phyloP scores from a whole-genome alignment of 768 basidiomycete species.

The Rickenella mellea region DNA sequence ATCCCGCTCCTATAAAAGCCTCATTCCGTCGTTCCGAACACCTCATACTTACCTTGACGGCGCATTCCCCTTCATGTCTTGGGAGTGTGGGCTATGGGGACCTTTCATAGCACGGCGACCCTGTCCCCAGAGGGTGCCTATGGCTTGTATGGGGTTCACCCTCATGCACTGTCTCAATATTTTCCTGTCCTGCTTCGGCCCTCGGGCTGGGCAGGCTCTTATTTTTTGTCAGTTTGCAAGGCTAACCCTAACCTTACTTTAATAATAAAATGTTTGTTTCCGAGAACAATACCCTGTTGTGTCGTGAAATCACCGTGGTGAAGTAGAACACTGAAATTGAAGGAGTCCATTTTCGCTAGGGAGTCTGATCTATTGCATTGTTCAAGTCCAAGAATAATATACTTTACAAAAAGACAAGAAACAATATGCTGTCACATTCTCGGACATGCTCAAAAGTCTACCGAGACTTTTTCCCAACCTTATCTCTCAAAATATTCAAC shows the following conservation, averaged over 20 bases:
- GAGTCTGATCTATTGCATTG: no score
- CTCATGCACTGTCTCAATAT: constrained; percentile 38
- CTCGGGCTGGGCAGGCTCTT: constrained; percentile 41
- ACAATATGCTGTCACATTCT: no score
- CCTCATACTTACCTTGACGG: constrained; percentile 20
- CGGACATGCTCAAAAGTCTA: no score
- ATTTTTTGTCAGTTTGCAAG: constrained; percentile 19
- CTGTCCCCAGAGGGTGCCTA: constrained; percentile 15
- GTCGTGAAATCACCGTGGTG: no score
- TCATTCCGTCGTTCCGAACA: not conserved
- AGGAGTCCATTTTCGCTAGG: no score
- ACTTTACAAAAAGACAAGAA: no score
- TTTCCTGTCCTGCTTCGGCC: constrained; percentile 38
- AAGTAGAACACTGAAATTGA: no score
- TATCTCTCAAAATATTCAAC: no score
- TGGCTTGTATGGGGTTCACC: constrained; percentile 18
- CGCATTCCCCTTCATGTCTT: constrained; percentile 16
- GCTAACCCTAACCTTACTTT: constrained; percentile 19
- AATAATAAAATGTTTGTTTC: no score
- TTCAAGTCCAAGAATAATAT: no score
- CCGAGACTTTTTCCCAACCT: no score
- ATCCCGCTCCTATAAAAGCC: not conserved
- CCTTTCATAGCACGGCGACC: constrained; percentile 18
- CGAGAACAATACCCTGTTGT: no score
- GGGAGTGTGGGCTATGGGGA: constrained; percentile 16